Evolutionary conservation across 805 yeast species (phyloP), one percentile per base, ranked within the genome.

Genomic region (Candida silvicultrix): DNA sequence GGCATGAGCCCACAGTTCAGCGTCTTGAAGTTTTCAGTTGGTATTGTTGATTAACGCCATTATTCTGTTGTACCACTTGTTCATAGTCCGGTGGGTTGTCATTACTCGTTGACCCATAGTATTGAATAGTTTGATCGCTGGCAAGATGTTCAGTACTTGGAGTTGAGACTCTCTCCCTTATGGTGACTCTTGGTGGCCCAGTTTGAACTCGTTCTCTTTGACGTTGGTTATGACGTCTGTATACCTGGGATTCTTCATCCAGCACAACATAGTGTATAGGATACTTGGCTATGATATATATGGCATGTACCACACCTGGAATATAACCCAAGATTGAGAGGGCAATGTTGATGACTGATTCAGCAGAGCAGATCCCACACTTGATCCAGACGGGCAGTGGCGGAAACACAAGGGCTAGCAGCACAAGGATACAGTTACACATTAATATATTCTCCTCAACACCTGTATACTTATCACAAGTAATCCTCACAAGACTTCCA

Each of bases 221-320:
- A 21, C 32, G 44, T 15, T 19, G 16, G n/a, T 44, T 42, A 29
- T 21, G 14, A 38, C 39, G 50, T 42, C 43, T 35, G 21, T 53
- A 53, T 8, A 44, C 36, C 40, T 56, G 59, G 1, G 54, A 28
- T 47, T 63, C 67, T 20, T 54, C 65, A 41, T 62, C 63, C n/a
- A 54, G 37, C 16, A 57, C 49, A 19, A 54, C 52, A 36, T 59
- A 62, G 22, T 65, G 66, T 21, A 64, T 58, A 10, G 95, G 95
- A 59, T 84, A 84, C 55, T 77, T 71, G 45, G 88, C 79, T 46
- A 87, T 85, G 56, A 87, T 83, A 63, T 85, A 87, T 78, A 87
- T 82, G 37, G 83, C 69, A 58, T 87, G 95, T 49, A 87, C 63
- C 34, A 86, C 73, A 11, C 94, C 95, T 0, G 95, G 95, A 45